Percentiles rank a stretch among this genome's conserved stretches.
Evolutionary conservation across 331 rosid genomes (phyloP).

Genomic region (Rosa hybrid): DNA sequence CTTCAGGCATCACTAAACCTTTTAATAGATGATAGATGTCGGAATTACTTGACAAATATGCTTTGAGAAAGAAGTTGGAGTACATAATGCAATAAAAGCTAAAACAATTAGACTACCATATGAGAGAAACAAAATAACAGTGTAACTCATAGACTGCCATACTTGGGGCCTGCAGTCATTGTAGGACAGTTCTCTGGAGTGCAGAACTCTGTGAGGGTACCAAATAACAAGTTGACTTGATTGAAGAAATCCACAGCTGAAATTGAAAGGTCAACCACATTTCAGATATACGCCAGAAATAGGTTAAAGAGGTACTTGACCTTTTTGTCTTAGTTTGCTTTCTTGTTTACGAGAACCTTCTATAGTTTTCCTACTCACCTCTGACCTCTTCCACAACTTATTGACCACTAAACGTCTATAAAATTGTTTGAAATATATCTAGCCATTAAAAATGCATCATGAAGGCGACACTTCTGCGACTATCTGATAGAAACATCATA

Average conservation of each 20-base stretch:
- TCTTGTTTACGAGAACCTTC: not conserved
- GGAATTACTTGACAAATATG: not conserved
- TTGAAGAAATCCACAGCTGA: slow-evolving; percentile 99
- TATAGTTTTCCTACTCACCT: not conserved
- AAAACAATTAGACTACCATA: slow-evolving; percentile 18
- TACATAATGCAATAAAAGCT: slow-evolving; percentile 18
- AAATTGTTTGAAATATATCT: not conserved
- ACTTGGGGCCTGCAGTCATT: slow-evolving; percentile 99
- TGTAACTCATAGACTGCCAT: slow-evolving; percentile 32
- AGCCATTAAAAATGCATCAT: not conserved
- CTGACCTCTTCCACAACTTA: not conserved
- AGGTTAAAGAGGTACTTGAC: slow-evolving; percentile 6
- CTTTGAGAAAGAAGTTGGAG: slow-evolving; percentile 8
- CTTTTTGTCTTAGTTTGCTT: not conserved
- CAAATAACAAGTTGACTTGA: slow-evolving; percentile 98
- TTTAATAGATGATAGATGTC: not conserved
- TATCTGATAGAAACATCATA: not conserved
- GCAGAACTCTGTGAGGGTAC: slow-evolving; percentile 99
- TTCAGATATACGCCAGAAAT: slow-evolving; percentile 32
- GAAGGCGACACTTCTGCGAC: not conserved
- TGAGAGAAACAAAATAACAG: slow-evolving; percentile 11
- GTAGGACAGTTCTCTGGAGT: slow-evolving; percentile 97
- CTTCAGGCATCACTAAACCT: not conserved
- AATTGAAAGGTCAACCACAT: slow-evolving; percentile 31
- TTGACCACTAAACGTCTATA: not conserved